These are phyloP conservation scores for Ceratobasidium sp. DNA, from an alignment of 1,284 basidiomycete genomes.

Conservation along the genomic window DNA sequence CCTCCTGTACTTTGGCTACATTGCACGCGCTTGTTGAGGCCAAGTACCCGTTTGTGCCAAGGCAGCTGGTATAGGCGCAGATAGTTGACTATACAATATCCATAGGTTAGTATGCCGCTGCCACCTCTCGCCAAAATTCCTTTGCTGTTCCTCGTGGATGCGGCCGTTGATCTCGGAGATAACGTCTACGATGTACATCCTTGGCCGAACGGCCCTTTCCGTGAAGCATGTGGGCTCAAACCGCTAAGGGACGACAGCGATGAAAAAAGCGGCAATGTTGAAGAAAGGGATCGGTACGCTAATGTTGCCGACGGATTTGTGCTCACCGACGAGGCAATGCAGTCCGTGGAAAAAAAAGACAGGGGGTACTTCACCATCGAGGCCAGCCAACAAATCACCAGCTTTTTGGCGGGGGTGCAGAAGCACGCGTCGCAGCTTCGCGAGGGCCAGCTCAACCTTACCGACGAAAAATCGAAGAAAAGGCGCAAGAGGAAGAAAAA, in stretches of 20 bases:
- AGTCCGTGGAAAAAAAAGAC: neutral
- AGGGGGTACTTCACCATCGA: neutral
- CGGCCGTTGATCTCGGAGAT: neutral
- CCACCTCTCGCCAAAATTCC: neutral
- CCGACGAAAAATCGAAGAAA: neutral
- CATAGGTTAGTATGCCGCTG: neutral
- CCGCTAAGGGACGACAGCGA: neutral
- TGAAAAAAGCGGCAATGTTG: neutral
- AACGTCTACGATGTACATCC: neutral
- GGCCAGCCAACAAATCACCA: neutral
- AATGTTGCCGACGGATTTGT: constrained; percentile 5
- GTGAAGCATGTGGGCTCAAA: neutral
- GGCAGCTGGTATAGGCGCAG: too few relatives aligned
- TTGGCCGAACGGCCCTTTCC: neutral
- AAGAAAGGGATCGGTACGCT: neutral
- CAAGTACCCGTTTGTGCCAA: too few relatives aligned
- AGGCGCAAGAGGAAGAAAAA: neutral
- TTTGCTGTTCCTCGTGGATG: neutral
- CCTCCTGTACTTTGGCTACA: too few relatives aligned
- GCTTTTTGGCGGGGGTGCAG: neutral
- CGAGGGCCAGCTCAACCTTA: too few relatives aligned
- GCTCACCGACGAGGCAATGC: constrained; percentile 1
- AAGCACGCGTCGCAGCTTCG: neutral
- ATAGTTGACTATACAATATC: too few relatives aligned
- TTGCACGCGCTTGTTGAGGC: too few relatives aligned